Evolutionary conservation across 805 yeast species (phyloP), one percentile per base, ranked within the genome.

Genomic region (Cyberlindnera americana): DNA sequence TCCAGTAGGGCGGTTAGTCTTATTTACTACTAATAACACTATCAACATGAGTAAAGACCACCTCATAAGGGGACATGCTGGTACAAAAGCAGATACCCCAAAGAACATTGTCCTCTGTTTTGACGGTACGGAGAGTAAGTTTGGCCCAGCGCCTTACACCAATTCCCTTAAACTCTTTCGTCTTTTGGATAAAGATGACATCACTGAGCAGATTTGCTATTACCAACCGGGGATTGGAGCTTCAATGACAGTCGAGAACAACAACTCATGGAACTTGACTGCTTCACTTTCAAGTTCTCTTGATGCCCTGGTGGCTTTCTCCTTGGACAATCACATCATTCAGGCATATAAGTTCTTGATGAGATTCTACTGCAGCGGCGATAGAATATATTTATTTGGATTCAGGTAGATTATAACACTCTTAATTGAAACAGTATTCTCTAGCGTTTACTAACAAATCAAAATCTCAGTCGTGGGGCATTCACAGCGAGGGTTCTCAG

Each of bases 211-310:
- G 48, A 46, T 74, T 27, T 78, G 83, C 50, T 79, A 79, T 50
- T 80, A 80, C 50, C 85, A 80, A 50, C 82, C 86, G 2, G 87
- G 87, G 0, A 70, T 81, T 19, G 87, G 88, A 1, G 70, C 74
- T 10, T 60, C 67, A 4, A 70, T 77, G 45, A 58, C 64, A 14
- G 65, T 71, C 10, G 73, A 72, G 30, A 38, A 54, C 2, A 55
- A 54, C 11, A 47, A 46, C 15, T 40, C 17, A 19, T 49, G 34
- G 44, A 55, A 42, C 34, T 35, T 24, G 32, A 52, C 26, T 40
- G 54, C 9, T 28, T 42, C 37, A 36, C n/a, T 59, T 3, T 38
- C 43, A 19, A 57, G 62, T 33, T 35, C 50, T 4, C 21, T 61
- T 15, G 82, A 76, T 51, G 57, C 77, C 0, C 57, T 72, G 53